Conservation (phyloP, 345 rosid genomes). For the Excoecaria agallocha region DNA sequence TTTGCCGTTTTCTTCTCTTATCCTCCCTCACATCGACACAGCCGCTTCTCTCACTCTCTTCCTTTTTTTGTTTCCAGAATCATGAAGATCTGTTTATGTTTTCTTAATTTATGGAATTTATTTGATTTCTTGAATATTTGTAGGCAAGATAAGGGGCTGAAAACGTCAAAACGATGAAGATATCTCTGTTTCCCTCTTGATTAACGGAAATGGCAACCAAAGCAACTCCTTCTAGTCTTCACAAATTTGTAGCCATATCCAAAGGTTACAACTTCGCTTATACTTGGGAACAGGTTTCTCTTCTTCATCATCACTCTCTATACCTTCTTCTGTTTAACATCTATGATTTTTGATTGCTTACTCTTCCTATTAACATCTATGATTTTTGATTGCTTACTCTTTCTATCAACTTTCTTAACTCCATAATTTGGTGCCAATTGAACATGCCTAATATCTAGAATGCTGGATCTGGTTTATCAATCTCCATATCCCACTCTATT, state of each 20-base stretch:
- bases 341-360: neutral
- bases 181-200: neutral
- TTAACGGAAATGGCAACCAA: slow-evolving; percentile 45
- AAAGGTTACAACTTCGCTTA: slow-evolving; percentile 93
- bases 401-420: neutral
- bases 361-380: too few relatives aligned
- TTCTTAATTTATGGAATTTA: too few relatives aligned
- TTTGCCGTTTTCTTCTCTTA: too few relatives aligned
- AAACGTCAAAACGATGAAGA: too few relatives aligned
- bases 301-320: neutral
- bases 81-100: too few relatives aligned
- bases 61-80: too few relatives aligned
- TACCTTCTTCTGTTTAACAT: neutral
- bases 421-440: neutral
- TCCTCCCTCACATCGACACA: too few relatives aligned
- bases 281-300: slow-evolving; percentile 86
- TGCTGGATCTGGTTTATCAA: neutral
- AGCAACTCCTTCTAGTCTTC: slow-evolving; percentile 45
- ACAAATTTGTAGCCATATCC: slow-evolving; percentile 78
- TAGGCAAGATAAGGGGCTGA: too few relatives aligned
- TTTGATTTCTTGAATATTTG: too few relatives aligned
- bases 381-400: too few relatives aligned
- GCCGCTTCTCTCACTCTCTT: too few relatives aligned
- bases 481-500: neutral
- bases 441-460: neutral